phyloP scores from a whole-genome alignment of 257 asterid genomes.

The Agastache rugosa region DNA sequence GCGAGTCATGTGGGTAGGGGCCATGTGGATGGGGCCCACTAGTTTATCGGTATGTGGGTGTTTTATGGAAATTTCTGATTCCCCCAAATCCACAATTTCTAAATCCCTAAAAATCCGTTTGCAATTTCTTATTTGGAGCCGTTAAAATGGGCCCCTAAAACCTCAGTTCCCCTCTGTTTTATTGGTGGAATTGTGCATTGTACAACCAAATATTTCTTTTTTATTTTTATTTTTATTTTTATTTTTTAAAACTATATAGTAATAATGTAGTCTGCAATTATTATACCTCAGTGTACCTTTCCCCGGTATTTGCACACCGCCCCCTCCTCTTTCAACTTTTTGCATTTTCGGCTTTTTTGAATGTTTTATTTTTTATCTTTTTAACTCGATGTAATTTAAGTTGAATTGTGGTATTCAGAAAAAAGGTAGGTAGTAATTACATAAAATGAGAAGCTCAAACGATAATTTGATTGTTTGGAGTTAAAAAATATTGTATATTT shows the following conservation, averaged over 20 bases:
- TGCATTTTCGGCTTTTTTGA: not conserved
- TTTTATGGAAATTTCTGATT: constrained; percentile 50
- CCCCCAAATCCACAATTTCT: constrained; percentile 40
- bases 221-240: not conserved
- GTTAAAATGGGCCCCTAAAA: constrained; percentile 50
- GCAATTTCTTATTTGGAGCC: constrained; percentile 48
- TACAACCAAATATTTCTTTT: not conserved
- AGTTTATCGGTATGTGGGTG: constrained; percentile 51
- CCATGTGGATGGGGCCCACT: constrained; percentile 37
- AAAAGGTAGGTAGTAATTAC: no score
- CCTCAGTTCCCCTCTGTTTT: constrained; percentile 15
- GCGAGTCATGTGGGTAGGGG: constrained; percentile 43
- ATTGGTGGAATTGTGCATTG: constrained; percentile 24
- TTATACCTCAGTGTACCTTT: constrained; percentile 21
- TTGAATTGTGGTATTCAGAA: not conserved
- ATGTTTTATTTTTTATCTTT: no score
- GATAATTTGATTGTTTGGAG: no score
- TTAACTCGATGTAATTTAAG: not conserved
- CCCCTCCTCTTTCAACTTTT: constrained; percentile 27
- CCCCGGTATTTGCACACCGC: constrained; percentile 13
- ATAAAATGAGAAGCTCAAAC: no score
- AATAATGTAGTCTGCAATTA: constrained; percentile 36
- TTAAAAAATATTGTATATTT: no score
- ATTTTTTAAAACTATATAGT: not conserved
- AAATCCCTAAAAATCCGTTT: constrained; percentile 43